Evolutionary conservation across 805 yeast species (phyloP).

Genomic region (Candida cerambycidarum): DNA sequence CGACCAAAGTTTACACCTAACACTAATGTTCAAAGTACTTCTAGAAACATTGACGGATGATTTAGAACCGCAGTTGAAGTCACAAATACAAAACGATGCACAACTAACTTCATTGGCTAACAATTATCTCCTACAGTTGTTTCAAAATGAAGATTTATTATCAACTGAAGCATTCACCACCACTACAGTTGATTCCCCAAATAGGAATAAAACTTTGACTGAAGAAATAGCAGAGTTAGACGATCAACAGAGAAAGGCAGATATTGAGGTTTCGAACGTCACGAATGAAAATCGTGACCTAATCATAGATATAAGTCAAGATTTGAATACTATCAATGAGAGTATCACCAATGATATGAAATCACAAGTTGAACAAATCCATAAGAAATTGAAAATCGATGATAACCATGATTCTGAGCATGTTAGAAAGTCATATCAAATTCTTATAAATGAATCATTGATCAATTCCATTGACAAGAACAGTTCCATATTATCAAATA

Average conservation of each 20-base stretch:
- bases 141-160: slow-evolving; percentile 49
- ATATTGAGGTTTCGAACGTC: slow-evolving; percentile 43
- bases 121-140: slow-evolving; percentile 36
- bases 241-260: slow-evolving; percentile 49
- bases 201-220: slow-evolving; percentile 40
- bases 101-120: slow-evolving; percentile 20
- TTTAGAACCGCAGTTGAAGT: slow-evolving; percentile 23
- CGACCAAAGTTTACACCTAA: no score
- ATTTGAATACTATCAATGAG: slow-evolving; percentile 31
- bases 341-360: slow-evolving; percentile 21
- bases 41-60: slow-evolving; percentile 31
- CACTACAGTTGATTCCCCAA: slow-evolving; percentile 23
- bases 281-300: slow-evolving; percentile 44
- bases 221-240: slow-evolving; percentile 78
- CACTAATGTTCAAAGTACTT: slow-evolving; percentile 38
- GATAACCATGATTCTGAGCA: neutral
- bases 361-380: slow-evolving; percentile 16
- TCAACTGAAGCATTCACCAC: slow-evolving; percentile 45
- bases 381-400: slow-evolving; percentile 10
- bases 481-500: slow-evolving; percentile 51
- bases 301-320: slow-evolving; percentile 41
- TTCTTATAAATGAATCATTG: slow-evolving; percentile 23
- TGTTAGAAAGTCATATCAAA: slow-evolving; percentile 5
- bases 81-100: slow-evolving; percentile 20
- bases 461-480: slow-evolving; percentile 21